phyloP scores from a whole-genome alignment of 176 grass and related monocot species.

The Avena insularis region DNA sequence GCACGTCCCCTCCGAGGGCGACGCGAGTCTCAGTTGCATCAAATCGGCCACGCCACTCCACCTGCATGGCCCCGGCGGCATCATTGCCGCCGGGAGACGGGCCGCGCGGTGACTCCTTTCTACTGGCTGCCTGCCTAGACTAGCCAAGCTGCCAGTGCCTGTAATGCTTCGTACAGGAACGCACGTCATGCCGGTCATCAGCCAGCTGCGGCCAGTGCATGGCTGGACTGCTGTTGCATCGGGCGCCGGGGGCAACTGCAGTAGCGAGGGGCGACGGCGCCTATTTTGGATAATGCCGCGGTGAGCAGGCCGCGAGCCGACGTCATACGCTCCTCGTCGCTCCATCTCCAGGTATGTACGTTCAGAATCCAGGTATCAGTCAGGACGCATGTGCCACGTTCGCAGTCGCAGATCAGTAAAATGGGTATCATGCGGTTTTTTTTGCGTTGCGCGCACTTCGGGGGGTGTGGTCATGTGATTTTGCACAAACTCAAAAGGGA shows the following conservation, averaged over 20 bases:
- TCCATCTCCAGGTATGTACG: neutral
- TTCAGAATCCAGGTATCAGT: neutral
- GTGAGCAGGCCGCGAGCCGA: neutral
- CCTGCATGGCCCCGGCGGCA: neutral
- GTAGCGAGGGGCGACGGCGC: neutral
- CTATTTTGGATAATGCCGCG: neutral
- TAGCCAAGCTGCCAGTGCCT: neutral
- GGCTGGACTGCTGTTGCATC: neutral
- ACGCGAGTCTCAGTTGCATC: conserved; percentile 11
- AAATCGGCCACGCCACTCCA: neutral
- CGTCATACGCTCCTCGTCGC: neutral
- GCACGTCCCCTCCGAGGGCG: neutral
- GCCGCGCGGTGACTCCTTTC: neutral
- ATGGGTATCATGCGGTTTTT: too few relatives aligned
- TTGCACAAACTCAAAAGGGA: too few relatives aligned
- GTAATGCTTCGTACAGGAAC: neutral
- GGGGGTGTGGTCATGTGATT: too few relatives aligned
- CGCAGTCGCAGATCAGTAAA: neutral
- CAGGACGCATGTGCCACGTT: neutral
- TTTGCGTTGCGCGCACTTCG: too few relatives aligned
- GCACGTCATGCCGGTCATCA: neutral
- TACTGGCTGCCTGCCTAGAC: neutral
- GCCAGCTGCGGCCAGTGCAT: neutral
- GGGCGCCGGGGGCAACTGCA: neutral
- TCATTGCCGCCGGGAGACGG: neutral